These are phyloP conservation scores for Galeopsis tetrahit DNA, from an alignment of 257 asterid genomes.

Conservation along the genomic window DNA sequence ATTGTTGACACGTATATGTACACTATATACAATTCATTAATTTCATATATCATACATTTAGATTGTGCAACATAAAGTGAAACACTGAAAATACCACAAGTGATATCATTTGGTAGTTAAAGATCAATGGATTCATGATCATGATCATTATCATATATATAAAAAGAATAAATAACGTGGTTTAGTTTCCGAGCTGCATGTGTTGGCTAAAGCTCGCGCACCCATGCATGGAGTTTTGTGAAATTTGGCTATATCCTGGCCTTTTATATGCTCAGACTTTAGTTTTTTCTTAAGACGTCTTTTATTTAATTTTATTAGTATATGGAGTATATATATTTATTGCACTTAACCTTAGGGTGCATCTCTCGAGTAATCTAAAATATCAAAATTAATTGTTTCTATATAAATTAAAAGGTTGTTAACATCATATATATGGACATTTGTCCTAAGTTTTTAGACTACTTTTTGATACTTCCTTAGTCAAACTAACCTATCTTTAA, in stretches of 20 bases:
- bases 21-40: no score
- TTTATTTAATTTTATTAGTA: neutral
- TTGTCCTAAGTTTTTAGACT: neutral
- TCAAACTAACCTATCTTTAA: neutral
- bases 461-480: neutral
- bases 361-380: no score
- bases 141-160: neutral
- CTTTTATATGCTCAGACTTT: neutral
- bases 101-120: neutral
- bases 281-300: neutral
- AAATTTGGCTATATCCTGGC: slow-evolving; percentile 28
- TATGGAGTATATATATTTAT: no score
- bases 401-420: neutral
- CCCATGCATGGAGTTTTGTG: slow-evolving; percentile 47
- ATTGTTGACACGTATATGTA: no score
- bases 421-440: neutral
- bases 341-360: no score
- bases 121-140: slow-evolving; percentile 7
- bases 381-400: no score
- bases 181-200: slow-evolving; percentile 39
- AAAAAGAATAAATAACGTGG: slow-evolving; percentile 20
- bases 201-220: slow-evolving; percentile 42
- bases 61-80: no score
- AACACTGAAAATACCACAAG: no score
- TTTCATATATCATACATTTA: no score